Base-by-base conservation (phyloP, 2,329 filamentous ascomycete species). In the Aspergillus fumigatus region DNA sequence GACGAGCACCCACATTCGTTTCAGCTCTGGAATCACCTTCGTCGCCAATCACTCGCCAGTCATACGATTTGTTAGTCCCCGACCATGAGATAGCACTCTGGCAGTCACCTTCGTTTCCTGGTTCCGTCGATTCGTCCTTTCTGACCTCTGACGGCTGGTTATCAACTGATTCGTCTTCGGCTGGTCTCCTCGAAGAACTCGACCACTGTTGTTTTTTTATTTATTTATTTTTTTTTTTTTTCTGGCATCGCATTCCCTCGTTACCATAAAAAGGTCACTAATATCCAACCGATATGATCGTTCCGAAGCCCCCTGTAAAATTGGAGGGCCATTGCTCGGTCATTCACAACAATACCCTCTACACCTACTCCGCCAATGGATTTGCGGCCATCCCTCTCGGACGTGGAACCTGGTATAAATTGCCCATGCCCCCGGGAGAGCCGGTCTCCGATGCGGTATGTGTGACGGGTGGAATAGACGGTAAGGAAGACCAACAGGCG, bases 241-340 rank as follows among this genome's bases (percentile, higher is more conserved):
- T 50, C 27, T 17, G 35, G 7, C 29, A 43, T 19, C 43, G 26
- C 25, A 32, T 23, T 41, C 52, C 52, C 47, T 17, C 50, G 52
- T 40, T 48, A 17, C 32, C 32, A 38, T 7, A 25, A 25, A 25
- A 47, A 23, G 6, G 11, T 11, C 10, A 48, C 5, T 43, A 40
- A 48, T 45, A 29, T 55, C 54, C 52, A 52, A 59, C 58, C 62
- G 68, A 67, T 48, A 95, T 95, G 91, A 78, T 85, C 68, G 79
- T 88, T 55, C 90, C 91, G 50, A 77, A 85, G 68, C 91, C 92
- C 52, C 78, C 83, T 53, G 81, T 85, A 69, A 79, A 87, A 60
- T 78, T 97, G 71, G 83, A 86, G 72, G 85, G 87, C 74, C 86
- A 90, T 67, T 97, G 93, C 76, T 91, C 92, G 56, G 84, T 88